These are phyloP conservation scores for Irpex sp. DNA, from an alignment of 1,284 basidiomycete genomes.

Conservation along the genomic window DNA sequence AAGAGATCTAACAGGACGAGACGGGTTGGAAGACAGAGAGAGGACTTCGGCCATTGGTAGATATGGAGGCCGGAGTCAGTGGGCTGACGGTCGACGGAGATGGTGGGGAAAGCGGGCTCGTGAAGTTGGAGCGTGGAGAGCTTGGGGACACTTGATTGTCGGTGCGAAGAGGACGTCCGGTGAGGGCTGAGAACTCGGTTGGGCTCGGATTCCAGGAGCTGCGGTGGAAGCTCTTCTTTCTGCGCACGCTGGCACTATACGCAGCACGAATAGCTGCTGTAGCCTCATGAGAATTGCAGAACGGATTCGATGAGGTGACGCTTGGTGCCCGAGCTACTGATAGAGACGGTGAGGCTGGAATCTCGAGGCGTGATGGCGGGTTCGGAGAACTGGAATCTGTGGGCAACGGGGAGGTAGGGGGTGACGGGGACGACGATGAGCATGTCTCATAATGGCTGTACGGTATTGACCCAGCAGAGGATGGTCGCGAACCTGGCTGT, in stretches of 20 bases:
- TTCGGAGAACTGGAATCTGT: constrained; percentile 1
- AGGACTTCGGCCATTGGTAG: neutral
- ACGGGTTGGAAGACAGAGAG: neutral
- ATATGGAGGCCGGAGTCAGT: constrained; percentile 5
- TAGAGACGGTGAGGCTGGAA: constrained; percentile 12
- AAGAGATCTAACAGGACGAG: neutral
- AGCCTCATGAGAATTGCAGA: constrained; percentile 27
- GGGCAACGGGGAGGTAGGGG: constrained; percentile 16
- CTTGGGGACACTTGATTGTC: neutral
- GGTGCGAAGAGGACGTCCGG: neutral
- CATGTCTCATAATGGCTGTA: constrained; percentile 27
- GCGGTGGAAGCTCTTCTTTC: constrained; percentile 52
- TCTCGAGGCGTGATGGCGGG: constrained; percentile 20
- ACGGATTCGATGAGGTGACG: constrained; percentile 22
- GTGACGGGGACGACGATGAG: constrained; percentile 26
- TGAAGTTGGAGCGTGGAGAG: neutral
- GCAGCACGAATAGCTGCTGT: constrained; percentile 53
- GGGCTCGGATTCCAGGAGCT: constrained; percentile 48
- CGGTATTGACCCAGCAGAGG: constrained; percentile 3
- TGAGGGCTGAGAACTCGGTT: constrained; percentile 8
- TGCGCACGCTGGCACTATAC: constrained; percentile 50
- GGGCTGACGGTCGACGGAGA: constrained; percentile 6
- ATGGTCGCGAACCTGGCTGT: constrained; percentile 5
- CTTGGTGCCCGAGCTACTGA: constrained; percentile 22
- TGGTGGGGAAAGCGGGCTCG: constrained; percentile 3